Evolutionary conservation across 805 yeast genomes (phyloP).

Genomic region (Candida maltosa): DNA sequence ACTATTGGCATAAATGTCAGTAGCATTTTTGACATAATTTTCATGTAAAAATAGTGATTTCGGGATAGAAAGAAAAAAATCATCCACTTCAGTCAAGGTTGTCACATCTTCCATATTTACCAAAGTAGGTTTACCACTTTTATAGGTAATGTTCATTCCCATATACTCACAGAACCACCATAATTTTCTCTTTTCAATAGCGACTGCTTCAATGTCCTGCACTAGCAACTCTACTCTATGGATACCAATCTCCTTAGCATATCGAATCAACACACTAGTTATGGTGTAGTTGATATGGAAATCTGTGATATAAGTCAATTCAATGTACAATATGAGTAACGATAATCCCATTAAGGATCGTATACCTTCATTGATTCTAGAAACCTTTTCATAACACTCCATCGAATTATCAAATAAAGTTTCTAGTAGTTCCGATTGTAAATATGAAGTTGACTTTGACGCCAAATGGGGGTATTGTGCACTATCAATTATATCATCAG

Average conservation of each 20-base stretch:
- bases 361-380: slow-evolving; percentile 46
- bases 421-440: slow-evolving; percentile 14
- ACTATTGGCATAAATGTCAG: slow-evolving; percentile 7
- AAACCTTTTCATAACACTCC: slow-evolving; percentile 49
- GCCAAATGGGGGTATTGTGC: slow-evolving; percentile 11
- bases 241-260: slow-evolving; percentile 29
- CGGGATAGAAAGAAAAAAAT: slow-evolving; percentile 13
- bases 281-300: slow-evolving; percentile 25
- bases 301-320: slow-evolving; percentile 18
- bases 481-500: slow-evolving; percentile 9
- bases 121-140: slow-evolving; percentile 26
- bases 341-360: slow-evolving; percentile 48
- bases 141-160: slow-evolving; percentile 26
- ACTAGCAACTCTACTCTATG: slow-evolving; percentile 18
- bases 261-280: slow-evolving; percentile 21
- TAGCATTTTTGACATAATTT: slow-evolving; percentile 6
- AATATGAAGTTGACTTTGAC: neutral
- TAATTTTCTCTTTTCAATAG: slow-evolving; percentile 13
- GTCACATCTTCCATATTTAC: slow-evolving; percentile 19
- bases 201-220: slow-evolving; percentile 11
- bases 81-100: slow-evolving; percentile 15
- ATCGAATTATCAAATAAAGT: slow-evolving; percentile 29
- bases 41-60: slow-evolving; percentile 7
- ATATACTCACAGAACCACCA: slow-evolving; percentile 30
- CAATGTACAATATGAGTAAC: slow-evolving; percentile 39